A percentile compares a stretch with the other conserved stretches of the same genome.
Evolutionary conservation across 768 basidiomycete species (phyloP).

Genomic region (Psilocybe cyanescens): DNA sequence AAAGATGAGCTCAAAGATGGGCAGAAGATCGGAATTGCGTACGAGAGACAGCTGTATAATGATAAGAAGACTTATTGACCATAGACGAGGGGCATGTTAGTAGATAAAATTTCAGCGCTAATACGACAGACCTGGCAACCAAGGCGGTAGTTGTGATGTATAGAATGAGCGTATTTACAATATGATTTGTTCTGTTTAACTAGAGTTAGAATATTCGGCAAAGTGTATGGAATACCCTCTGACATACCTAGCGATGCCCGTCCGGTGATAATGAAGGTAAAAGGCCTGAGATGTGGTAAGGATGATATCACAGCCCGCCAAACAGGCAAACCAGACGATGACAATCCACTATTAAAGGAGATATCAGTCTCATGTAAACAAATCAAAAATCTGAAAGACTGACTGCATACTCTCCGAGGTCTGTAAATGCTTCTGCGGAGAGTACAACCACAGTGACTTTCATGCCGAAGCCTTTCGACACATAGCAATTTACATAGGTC

Average conservation of each 20-base stretch:
- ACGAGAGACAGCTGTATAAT: not conserved
- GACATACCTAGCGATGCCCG: not conserved
- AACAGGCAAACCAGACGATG: not conserved
- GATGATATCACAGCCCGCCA: not conserved
- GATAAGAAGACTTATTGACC: not conserved
- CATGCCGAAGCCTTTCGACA: not conserved
- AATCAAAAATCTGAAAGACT: not conserved
- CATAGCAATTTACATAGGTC: not conserved
- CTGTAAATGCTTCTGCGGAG: not conserved
- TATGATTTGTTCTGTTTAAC: not conserved
- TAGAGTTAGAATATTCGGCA: too few relatives aligned
- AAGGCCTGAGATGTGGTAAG: not conserved
- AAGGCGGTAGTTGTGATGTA: not conserved
- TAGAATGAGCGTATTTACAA: not conserved
- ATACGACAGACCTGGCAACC: not conserved
- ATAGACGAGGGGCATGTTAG: not conserved
- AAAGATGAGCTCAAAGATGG: not conserved
- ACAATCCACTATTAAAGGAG: not conserved
- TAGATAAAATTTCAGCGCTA: not conserved
- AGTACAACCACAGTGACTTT: not conserved
- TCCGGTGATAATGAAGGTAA: slow-evolving; percentile 4
- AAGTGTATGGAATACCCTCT: too few relatives aligned
- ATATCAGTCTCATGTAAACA: not conserved
- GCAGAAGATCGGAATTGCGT: not conserved
- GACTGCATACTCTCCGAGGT: not conserved